Evolutionary conservation across 305 asterid species (phyloP), one percentile per base, ranked within the genome.

Genomic region (Fraxinus xanthoxyloides): DNA sequence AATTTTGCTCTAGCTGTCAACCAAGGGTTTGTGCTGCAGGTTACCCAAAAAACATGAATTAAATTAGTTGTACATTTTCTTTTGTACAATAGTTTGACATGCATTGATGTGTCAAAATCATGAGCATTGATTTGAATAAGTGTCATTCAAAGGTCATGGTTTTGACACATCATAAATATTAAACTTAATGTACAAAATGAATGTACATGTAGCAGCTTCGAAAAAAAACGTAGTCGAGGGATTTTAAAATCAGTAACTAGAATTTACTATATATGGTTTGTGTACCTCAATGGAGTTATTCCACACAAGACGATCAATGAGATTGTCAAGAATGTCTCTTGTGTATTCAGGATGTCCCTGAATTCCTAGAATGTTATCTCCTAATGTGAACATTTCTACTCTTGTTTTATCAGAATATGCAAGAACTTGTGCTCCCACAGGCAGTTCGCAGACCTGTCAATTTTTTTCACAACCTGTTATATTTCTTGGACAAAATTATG

Each of bases 341-440:
- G 94, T 89, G 84, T 92, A 92, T 83, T 92, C 95, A 0, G 97
- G 98, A 84, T 94, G 98, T 0, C 98, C 97, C 69, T 92, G 95
- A 46, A 91, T 92, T 10, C 97, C 98, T 40, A 94, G 75, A 7
- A 94, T 79, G 19, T 87, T 34, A 54, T 87, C 91, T 10, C 93
- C 95, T 78, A 80, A 85, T 69, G 82, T 61, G 77, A 94, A 94
- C 92, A 92, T 92, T 63, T 94, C 97, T 13, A 91, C 95, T 15
- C 86, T 82, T 0, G 98, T 94, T 80, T 93, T 91, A 1, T 91
- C 92, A 0, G 97, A 93, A 78, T 59, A 81, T 59, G 94, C 95
- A 24, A 94, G 78, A 7, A 92, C 83, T 77, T 90, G 85, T 9
- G 90, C 97, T n/a, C 93, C 94, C 43, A 40, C 76, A 3, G 98